Evolutionary conservation across 129 eudicot species (phyloP).

Genomic region (Artemisia annua): DNA sequence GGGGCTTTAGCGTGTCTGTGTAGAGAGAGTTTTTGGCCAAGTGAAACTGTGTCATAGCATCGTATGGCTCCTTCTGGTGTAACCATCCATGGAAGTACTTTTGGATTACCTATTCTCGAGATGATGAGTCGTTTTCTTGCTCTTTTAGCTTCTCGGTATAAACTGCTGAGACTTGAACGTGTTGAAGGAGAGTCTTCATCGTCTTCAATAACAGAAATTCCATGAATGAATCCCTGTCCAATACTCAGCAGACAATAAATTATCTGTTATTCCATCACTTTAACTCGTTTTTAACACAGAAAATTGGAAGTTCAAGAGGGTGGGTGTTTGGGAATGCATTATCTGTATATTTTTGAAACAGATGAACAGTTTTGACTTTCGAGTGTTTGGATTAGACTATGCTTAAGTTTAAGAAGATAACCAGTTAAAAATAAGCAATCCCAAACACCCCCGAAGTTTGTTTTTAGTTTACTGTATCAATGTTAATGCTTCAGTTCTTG

Average conservation of each 20-base stretch:
- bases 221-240: conserved; percentile 79
- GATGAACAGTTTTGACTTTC: too few relatives aligned
- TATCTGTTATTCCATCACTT: too few relatives aligned
- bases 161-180: conserved; percentile 63
- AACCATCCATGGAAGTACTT: conserved; percentile 92
- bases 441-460: too few relatives aligned
- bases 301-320: too few relatives aligned
- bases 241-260: background rate
- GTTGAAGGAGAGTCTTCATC: conserved; percentile 60
- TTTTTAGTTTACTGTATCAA: too few relatives aligned
- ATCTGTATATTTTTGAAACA: too few relatives aligned
- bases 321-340: too few relatives aligned
- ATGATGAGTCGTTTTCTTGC: conserved; percentile 59
- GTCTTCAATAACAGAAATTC: conserved; percentile 55
- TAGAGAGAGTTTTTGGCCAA: conserved; percentile 83
- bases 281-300: too few relatives aligned
- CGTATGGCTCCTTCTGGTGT: conserved; percentile 71
- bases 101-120: conserved; percentile 66
- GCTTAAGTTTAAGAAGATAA: too few relatives aligned
- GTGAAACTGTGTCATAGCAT: conserved; percentile 84
- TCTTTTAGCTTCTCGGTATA: conserved; percentile 56
- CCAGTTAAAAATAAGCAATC: too few relatives aligned
- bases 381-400: background rate
- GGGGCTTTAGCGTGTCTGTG: conserved; percentile 75
- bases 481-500: too few relatives aligned